Conservation (phyloP, 495 filamentous ascomycete genomes). For the Penicillium paxilli region DNA sequence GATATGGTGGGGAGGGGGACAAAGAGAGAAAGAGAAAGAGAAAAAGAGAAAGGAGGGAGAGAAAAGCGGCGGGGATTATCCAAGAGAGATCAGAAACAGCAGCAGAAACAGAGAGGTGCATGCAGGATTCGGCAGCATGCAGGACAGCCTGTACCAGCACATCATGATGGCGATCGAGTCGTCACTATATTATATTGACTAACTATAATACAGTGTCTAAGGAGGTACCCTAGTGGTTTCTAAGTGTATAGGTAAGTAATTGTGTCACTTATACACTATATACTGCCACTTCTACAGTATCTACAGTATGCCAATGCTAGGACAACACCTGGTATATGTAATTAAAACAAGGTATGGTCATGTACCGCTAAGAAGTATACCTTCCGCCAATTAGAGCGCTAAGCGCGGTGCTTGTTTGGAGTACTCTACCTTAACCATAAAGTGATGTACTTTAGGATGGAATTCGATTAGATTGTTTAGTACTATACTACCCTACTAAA, state of each 20-base stretch:
- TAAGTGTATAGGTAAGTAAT: neutral
- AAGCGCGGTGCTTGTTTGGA: neutral
- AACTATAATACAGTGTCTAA: neutral
- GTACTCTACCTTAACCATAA: neutral
- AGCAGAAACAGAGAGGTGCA: conserved; percentile 3
- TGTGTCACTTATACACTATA: too few species aligned
- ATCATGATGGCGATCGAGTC: neutral
- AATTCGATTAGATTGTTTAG: too few species aligned
- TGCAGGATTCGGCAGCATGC: neutral
- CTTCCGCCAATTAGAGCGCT: neutral
- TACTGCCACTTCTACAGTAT: too few species aligned
- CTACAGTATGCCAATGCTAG: too few species aligned
- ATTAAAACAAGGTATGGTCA: neutral
- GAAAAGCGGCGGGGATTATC: neutral
- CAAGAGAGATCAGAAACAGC: neutral
- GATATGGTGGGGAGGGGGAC: conserved; percentile 2
- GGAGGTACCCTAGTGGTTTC: too few species aligned
- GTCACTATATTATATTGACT: neutral
- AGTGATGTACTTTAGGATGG: too few species aligned
- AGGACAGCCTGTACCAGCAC: neutral
- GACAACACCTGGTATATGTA: too few species aligned
- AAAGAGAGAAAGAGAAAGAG: conserved; percentile 9
- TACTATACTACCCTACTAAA: too few species aligned
- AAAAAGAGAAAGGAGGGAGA: conserved; percentile 6
- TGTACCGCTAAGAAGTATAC: neutral